Conservation (phyloP, 768 basidiomycete genomes). For the Psilocybe cyanescens region DNA sequence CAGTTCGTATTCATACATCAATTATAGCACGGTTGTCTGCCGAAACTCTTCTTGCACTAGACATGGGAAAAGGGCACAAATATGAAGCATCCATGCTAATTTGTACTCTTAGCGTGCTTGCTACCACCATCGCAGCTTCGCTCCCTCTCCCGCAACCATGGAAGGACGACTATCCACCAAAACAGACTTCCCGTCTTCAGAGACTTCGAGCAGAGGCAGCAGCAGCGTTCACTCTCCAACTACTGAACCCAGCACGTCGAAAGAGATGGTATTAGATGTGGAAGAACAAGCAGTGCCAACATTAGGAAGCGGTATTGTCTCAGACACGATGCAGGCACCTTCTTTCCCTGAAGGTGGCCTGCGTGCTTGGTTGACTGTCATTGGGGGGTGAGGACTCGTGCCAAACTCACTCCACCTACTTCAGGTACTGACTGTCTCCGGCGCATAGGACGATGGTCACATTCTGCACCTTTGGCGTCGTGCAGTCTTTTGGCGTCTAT, state of each 20-base stretch:
- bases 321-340: constrained; percentile 1
- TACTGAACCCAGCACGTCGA: neutral
- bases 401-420: neutral
- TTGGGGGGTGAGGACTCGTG: constrained; percentile 43
- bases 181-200: constrained; percentile 13
- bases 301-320: neutral
- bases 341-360: constrained; percentile 49
- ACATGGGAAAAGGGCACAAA: constrained; percentile 23
- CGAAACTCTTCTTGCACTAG: constrained; percentile 13
- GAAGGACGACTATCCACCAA: constrained; percentile 16
- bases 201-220: constrained; percentile 24
- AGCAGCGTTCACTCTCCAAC: constrained; percentile 13
- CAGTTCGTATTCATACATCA: constrained; percentile 5
- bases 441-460: constrained; percentile 40
- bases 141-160: constrained; percentile 19
- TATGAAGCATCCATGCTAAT: constrained; percentile 12
- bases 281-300: constrained; percentile 7
- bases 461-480: constrained; percentile 53
- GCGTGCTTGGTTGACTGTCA: constrained; percentile 47
- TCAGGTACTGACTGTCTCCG: constrained; percentile 2
- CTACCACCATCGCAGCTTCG: constrained; percentile 8
- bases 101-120: constrained; percentile 11
- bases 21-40: constrained; percentile 16
- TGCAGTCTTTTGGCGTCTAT: constrained; percentile 55
- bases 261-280: constrained; percentile 15